Base-by-base conservation (phyloP, 441 rosid species). In the Iberis amara region DNA sequence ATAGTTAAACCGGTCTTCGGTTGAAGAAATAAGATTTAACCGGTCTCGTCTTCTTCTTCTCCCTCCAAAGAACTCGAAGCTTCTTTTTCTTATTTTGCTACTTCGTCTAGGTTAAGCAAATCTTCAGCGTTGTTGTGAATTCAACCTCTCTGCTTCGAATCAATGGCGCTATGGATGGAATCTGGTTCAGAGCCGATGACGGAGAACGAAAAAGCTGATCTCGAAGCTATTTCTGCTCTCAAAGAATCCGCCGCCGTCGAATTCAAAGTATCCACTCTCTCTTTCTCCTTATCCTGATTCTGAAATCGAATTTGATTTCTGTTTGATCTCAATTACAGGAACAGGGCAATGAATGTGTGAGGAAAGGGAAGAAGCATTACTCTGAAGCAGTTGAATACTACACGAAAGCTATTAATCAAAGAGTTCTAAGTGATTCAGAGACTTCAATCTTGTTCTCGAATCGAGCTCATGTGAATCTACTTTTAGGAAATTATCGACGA, bases 111-210 rank as follows among this genome's bases (percentile, higher is more conserved):
- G 62, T 55, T 32, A 48, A 55, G 55, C 51, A 51, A 26, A 15
- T 41, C 6, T 48, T 7, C 1, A 48, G 39, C 11, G 30, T 33
- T 9, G 30, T 10, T 1, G 21, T 18, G 21, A 18, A 14, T 18
- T 47, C 26, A 1, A 38, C 8, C 47, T 13, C 7, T 44, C 48
- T 55, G 8, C 39, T 8, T 6, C 7, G 21, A 65, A 46, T 11
- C 61, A 39, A 87, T 87, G 98, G 96, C 96, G 57, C 71, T 87
- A 7, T 83, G 86, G 90, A 79, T 91, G 95, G 95, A 83, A 13
- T 23, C 78, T 5, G 95, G 89, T 8, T 69, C 90, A 0, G 78
- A 74, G 42, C 96, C 98, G 41, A 69, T 14, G 12, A 79, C 83
- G 2, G 83, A 81, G 44, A 62, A 47, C 21, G 96, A 91, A 69